Conservation (phyloP, 495 filamentous ascomycete species). For the Tuber aestivum region DNA sequence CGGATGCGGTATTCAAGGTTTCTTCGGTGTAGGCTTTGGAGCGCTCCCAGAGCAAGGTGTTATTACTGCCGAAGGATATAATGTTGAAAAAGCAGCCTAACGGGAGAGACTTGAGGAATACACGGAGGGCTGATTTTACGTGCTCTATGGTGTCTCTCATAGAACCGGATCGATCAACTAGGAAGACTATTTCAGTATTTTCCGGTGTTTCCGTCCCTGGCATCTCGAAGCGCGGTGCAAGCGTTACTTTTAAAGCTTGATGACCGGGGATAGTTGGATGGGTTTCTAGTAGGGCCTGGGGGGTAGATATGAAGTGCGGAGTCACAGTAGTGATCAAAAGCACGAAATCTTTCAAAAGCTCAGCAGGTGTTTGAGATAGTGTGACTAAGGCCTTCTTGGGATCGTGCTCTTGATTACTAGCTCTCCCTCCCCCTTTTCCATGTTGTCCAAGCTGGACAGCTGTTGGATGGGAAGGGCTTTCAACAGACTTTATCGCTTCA, state of each 20-base stretch:
- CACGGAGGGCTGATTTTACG: slow-evolving; percentile 53
- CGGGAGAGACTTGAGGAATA: slow-evolving; percentile 65
- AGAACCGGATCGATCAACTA: slow-evolving; percentile 61
- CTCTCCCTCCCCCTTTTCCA: slow-evolving; percentile 36
- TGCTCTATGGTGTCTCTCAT: slow-evolving; percentile 56
- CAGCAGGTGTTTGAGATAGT: slow-evolving; percentile 48
- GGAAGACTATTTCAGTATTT: slow-evolving; percentile 61
- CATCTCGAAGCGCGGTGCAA: slow-evolving; percentile 60
- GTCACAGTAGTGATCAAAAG: slow-evolving; percentile 51
- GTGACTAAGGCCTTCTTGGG: slow-evolving; percentile 57
- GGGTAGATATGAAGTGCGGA: slow-evolving; percentile 49
- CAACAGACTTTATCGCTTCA: slow-evolving; percentile 53
- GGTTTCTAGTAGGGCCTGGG: slow-evolving; percentile 58
- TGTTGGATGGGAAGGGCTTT: slow-evolving; percentile 61
- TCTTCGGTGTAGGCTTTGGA: slow-evolving; percentile 52
- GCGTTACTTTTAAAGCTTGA: slow-evolving; percentile 58
- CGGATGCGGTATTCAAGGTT: slow-evolving; percentile 51
- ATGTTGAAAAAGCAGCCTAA: slow-evolving; percentile 67
- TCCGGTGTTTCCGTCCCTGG: slow-evolving; percentile 37
- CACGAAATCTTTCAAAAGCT: slow-evolving; percentile 51
- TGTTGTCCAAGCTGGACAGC: slow-evolving; percentile 53
- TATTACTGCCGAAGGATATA: slow-evolving; percentile 56
- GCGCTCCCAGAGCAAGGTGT: slow-evolving; percentile 54
- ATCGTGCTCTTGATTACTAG: slow-evolving; percentile 44
- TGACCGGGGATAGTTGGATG: slow-evolving; percentile 58